A percentile compares a stretch with the other conserved stretches of the same genome.
Evolutionary conservation across 1,284 basidiomycete species (phyloP).

Genomic region (Tausonia pullulans): DNA sequence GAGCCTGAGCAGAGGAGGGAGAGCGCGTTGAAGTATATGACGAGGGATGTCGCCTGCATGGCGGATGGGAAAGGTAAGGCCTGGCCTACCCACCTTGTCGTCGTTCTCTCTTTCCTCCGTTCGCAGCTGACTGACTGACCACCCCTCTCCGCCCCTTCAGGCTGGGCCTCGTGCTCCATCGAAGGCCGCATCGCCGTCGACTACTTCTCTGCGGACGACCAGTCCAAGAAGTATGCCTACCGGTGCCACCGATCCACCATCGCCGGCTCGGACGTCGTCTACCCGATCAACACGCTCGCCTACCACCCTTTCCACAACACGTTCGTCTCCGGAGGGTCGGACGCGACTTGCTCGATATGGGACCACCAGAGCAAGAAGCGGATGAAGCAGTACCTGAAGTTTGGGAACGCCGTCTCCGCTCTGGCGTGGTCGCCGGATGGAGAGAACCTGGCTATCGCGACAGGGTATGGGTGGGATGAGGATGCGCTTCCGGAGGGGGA

Average conservation of each 20-base stretch:
- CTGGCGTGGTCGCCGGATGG: constrained; percentile 76
- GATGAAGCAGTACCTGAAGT: constrained; percentile 65
- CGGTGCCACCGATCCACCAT: constrained; percentile 89
- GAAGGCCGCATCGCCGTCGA: constrained; percentile 96
- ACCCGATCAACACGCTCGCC: constrained; percentile 88
- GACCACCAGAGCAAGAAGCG: constrained; percentile 95
- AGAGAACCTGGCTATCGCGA: constrained; percentile 63
- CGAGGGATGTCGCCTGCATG: constrained; percentile 82
- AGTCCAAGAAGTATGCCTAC: constrained; percentile 94
- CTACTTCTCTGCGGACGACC: constrained; percentile 67
- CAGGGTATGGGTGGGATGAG: constrained; percentile 78
- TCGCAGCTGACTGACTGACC: background rate
- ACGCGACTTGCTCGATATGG: constrained; percentile 86
- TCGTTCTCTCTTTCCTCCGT: background rate
- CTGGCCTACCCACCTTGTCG: background rate
- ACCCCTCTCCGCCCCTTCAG: constrained; percentile 35
- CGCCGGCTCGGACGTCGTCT: constrained; percentile 92
- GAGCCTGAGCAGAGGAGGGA: constrained; percentile 67
- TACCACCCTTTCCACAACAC: constrained; percentile 91
- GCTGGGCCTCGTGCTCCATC: constrained; percentile 85
- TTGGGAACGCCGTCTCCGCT: constrained; percentile 55
- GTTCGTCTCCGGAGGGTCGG: constrained; percentile 87
- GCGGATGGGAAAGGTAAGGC: constrained; percentile 69
- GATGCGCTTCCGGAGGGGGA: constrained; percentile 44
- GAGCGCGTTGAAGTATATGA: constrained; percentile 91